A percentile compares a stretch with the other conserved stretches of the same genome.
These are phyloP conservation scores for Annona squamosa DNA, from an alignment of 164 flowering plant species.

Conservation along the genomic window DNA sequence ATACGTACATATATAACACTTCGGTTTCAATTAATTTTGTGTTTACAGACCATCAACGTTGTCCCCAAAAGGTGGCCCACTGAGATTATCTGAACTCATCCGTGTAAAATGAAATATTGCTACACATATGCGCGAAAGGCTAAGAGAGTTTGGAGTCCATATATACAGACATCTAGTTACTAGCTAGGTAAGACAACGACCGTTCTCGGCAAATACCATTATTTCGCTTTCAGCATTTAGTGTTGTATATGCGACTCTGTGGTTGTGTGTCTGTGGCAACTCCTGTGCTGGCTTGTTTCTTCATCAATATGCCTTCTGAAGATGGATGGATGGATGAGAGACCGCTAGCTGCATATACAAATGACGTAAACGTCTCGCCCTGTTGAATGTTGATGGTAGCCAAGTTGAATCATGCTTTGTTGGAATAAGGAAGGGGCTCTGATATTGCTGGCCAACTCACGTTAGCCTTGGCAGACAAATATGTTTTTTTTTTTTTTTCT, in stretches of 20 bases:
- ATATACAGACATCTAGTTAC: not conserved
- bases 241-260: not conserved
- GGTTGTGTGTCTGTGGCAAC: not conserved
- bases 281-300: too few species aligned
- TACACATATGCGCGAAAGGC: not conserved
- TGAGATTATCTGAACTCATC: not conserved
- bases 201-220: not conserved
- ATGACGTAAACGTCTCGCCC: too few species aligned
- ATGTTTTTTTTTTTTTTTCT: too few species aligned
- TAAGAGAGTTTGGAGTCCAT: not conserved
- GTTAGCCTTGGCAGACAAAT: too few species aligned
- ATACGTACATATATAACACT: too few species aligned
- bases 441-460: too few species aligned
- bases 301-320: not conserved
- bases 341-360: not conserved
- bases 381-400: too few species aligned
- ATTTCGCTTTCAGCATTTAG: not conserved
- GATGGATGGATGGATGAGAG: not conserved
- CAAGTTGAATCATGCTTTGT: too few species aligned
- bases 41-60: not conserved
- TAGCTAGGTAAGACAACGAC: not conserved
- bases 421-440: too few species aligned
- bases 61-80: not conserved
- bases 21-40: not conserved
- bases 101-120: not conserved